phyloP scores from a whole-genome alignment of 1,284 basidiomycete genomes.

The Flammula alnicola region DNA sequence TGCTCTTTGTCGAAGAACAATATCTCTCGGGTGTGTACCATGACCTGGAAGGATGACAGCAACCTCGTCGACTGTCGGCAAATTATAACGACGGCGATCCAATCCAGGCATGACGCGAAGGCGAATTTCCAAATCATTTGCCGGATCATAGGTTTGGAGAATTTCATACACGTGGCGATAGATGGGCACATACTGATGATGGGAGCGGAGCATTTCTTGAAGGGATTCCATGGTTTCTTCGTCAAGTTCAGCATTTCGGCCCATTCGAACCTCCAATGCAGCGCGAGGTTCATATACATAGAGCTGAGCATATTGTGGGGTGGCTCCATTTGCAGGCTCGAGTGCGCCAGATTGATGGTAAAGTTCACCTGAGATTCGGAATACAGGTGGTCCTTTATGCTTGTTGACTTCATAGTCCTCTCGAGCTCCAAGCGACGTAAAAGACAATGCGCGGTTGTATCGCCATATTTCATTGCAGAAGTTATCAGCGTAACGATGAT shows the following conservation, averaged over 20 bases:
- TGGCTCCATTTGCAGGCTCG: not conserved
- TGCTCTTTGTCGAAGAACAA: too few species aligned
- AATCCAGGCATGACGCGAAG: too few species aligned
- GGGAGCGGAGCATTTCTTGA: not conserved
- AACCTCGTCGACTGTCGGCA: not conserved
- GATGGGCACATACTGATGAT: too few species aligned
- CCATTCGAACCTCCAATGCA: slow-evolving; percentile 6
- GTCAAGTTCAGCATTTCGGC: not conserved
- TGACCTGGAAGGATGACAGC: slow-evolving; percentile 12
- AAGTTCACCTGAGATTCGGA: slow-evolving; percentile 42
- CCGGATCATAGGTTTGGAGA: slow-evolving; percentile 18
- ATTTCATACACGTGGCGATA: too few species aligned
- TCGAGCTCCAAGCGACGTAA: slow-evolving; percentile 34
- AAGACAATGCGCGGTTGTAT: slow-evolving; percentile 44
- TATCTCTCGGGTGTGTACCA: slow-evolving; percentile 7
- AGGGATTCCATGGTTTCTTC: slow-evolving; percentile 28
- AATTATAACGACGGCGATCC: slow-evolving; percentile 6
- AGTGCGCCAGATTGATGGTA: slow-evolving; percentile 40
- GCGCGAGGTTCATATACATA: slow-evolving; percentile 19
- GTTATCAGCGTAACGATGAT: not conserved
- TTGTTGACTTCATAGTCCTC: slow-evolving; percentile 31
- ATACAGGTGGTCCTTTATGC: slow-evolving; percentile 33
- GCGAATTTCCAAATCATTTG: not conserved
- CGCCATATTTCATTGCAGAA: slow-evolving; percentile 25
- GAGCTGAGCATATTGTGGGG: slow-evolving; percentile 16